These are phyloP conservation scores for Arabidopsis hybrid DNA, from an alignment of 441 rosid genomes.

Conservation along the genomic window DNA sequence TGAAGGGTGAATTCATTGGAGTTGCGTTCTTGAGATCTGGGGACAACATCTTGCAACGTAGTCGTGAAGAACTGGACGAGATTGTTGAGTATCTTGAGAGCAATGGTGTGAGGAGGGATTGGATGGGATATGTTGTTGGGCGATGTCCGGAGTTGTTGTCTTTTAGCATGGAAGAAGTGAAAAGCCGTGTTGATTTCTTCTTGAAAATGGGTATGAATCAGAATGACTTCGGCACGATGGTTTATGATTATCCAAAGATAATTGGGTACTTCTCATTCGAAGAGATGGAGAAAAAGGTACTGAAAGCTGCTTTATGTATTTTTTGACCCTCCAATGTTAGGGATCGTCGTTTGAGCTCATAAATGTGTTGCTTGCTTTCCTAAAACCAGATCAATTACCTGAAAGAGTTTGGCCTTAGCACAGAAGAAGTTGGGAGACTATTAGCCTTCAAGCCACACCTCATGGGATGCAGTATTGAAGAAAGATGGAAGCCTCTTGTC, in stretches of 20 bases:
- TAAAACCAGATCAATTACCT: constrained; percentile 67
- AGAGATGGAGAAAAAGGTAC: constrained; percentile 88
- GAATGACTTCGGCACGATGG: constrained; percentile 93
- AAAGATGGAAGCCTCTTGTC: constrained; percentile 87
- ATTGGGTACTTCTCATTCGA: constrained; percentile 69
- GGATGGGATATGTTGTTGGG: constrained; percentile 88
- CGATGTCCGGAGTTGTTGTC: constrained; percentile 75
- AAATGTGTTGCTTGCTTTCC: constrained; percentile 19
- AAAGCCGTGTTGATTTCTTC: constrained; percentile 69
- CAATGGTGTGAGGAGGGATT: constrained; percentile 80
- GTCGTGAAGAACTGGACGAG: constrained; percentile 60
- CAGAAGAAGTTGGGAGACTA: constrained; percentile 76
- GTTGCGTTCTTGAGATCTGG: constrained; percentile 71
- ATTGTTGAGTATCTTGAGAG: constrained; percentile 76
- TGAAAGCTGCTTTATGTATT: background rate
- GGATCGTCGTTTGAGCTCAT: background rate
- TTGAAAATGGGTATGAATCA: constrained; percentile 78
- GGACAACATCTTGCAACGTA: constrained; percentile 63
- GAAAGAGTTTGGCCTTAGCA: constrained; percentile 85
- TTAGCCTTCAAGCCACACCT: constrained; percentile 87
- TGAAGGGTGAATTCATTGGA: constrained; percentile 79
- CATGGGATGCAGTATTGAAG: constrained; percentile 85
- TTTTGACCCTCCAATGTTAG: constrained; percentile 6
- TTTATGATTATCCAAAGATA: constrained; percentile 78
- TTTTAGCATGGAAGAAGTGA: constrained; percentile 68